phyloP scores from a whole-genome alignment of 139 green algal genomes.

The Haematococcus sp. region DNA sequence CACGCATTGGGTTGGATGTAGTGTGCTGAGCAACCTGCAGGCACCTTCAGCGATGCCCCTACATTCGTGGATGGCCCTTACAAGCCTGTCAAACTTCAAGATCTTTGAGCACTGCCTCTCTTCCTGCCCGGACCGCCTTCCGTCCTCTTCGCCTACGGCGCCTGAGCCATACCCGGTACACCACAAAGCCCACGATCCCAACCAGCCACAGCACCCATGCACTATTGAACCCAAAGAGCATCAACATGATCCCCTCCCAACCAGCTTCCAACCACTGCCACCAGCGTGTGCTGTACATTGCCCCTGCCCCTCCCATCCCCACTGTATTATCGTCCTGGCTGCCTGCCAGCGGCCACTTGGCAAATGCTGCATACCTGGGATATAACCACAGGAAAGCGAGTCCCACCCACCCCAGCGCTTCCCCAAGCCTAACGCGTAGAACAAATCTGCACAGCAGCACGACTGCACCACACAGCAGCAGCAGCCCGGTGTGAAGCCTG shows the following conservation, averaged over 20 bases:
- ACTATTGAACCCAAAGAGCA: constrained; percentile 25
- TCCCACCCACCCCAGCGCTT: neutral
- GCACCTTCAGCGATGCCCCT: no score
- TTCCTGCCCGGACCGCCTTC: no score
- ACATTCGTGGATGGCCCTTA: no score
- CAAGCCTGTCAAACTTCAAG: no score
- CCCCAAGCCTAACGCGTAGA: neutral
- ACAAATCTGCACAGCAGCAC: constrained; percentile 10
- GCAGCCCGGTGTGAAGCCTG: neutral
- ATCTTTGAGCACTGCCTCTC: no score
- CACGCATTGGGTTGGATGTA: no score
- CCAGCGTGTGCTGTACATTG: neutral
- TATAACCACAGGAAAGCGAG: neutral
- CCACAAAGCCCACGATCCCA: neutral
- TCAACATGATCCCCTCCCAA: constrained; percentile 25
- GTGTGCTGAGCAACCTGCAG: no score
- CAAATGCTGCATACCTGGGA: neutral
- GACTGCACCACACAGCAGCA: neutral
- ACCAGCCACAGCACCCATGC: constrained; percentile 22
- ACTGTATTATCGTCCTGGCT: neutral
- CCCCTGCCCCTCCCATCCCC: neutral
- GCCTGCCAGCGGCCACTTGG: neutral
- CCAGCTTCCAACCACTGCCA: neutral
- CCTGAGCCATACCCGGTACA: neutral
- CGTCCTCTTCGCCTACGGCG: no score